phyloP scores from a whole-genome alignment of 192 early-diverging fungal species.

The Gamsiella multidivaricata region DNA sequence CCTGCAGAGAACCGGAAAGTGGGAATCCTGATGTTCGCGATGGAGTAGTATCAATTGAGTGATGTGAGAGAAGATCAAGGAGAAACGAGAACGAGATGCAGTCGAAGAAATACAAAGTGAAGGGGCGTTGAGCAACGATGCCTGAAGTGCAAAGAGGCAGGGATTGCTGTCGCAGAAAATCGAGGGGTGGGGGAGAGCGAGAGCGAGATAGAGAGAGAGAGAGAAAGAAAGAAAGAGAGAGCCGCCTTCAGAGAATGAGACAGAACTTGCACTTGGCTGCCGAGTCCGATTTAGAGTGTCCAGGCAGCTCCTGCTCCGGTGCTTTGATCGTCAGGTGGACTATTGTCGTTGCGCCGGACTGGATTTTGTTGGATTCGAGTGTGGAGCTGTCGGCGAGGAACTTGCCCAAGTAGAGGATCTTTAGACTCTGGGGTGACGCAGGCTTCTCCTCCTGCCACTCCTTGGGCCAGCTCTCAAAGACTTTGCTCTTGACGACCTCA shows the following conservation, averaged over 20 bases:
- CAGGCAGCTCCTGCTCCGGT: conserved; percentile 33
- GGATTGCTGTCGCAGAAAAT: background rate
- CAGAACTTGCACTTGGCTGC: conserved; percentile 55
- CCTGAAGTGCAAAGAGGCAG: no score
- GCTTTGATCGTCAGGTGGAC: conserved; percentile 60
- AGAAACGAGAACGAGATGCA: background rate
- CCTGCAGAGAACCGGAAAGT: conserved; percentile 8
- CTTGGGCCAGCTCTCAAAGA: conserved; percentile 59
- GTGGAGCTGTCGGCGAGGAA: conserved; percentile 58
- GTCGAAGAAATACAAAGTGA: no score
- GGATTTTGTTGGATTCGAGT: conserved; percentile 59
- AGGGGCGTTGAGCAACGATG: no score
- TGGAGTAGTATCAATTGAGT: background rate
- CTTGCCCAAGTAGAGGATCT: conserved; percentile 59
- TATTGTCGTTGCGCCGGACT: conserved; percentile 54
- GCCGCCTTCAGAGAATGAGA: conserved; percentile 21
- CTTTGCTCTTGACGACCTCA: conserved; percentile 48
- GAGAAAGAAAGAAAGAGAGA: conserved; percentile 1
- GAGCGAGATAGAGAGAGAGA: no score
- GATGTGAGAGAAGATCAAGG: no score
- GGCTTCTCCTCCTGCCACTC: conserved; percentile 61
- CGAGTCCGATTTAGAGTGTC: conserved; percentile 51
- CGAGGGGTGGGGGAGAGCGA: background rate
- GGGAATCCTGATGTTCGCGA: background rate
- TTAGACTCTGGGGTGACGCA: conserved; percentile 51